Evolutionary conservation across 129 eudicot species (phyloP), one percentile per base, ranked within the genome.

Genomic region (Kitagawia praeruptora): DNA sequence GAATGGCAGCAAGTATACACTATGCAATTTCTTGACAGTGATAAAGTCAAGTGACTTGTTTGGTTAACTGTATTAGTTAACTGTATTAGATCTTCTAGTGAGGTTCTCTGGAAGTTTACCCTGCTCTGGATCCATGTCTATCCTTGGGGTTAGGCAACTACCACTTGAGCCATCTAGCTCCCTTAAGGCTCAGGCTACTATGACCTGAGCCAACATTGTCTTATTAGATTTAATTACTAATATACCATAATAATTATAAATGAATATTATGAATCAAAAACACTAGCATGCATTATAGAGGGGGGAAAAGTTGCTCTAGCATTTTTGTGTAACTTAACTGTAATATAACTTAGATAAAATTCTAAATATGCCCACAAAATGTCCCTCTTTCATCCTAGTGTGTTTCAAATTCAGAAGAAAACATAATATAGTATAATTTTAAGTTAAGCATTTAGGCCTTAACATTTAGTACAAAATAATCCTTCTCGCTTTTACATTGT

Each of bases 11-110:
- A n/a, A 19, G 2, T 25, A 61, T 27, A 34, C 41, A 67, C 4
- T 31, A 67, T 31, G 41, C 23, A 28, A 67, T 5, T 67, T 63
- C 27, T 31, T 67, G 19, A 66, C 40, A 14, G 23, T 14, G 23
- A 31, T 5, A 67, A 67, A 31, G 16, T 67, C 41, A 14, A 31
- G 39, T 28, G 23, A 67, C 73, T 67, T 28, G 73, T 34, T 67
- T 31, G 4, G 18, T 28, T 67, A 19, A 66, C 72, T 66, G 72
- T 66, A 66, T 66, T 14, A 67, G 19, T 28, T 67, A 19, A 66
- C 72, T 66, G 72, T 66, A 66, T 66, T 14, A 67, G 19, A 67
- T 11, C 73, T 67, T 67, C 73, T 27, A 67, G 39, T 31, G 73
- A 31, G 42, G 18, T 14, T 67, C 23, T 34, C 41, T 66, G 39